Evolutionary conservation across 2,329 filamentous ascomycete species (phyloP).

Genomic region (Trichoderma simmonsii): DNA sequence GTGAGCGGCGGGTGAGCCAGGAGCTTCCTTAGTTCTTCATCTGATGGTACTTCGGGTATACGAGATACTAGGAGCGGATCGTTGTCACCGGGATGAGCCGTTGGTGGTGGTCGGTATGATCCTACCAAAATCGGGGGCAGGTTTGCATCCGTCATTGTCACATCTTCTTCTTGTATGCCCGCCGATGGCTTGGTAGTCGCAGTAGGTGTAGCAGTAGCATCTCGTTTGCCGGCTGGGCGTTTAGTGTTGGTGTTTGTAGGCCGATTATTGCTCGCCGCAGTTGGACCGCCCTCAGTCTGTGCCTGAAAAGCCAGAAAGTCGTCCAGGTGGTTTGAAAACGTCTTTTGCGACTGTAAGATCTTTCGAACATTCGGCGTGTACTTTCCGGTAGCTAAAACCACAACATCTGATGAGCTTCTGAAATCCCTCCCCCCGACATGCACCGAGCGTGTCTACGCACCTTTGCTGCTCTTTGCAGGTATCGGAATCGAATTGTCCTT

Average conservation of each 20-base stretch:
- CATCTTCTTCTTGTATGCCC: constrained; percentile 26
- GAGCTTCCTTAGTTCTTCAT: constrained; percentile 61
- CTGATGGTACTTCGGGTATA: constrained; percentile 56
- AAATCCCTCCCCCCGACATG: too few species aligned
- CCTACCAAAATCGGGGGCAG: constrained; percentile 34
- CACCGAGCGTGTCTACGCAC: constrained; percentile 28
- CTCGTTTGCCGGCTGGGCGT: constrained; percentile 28
- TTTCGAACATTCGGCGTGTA: constrained; percentile 69
- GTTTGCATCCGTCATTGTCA: constrained; percentile 27
- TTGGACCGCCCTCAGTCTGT: constrained; percentile 39
- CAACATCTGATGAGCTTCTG: background rate
- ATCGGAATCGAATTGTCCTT: constrained; percentile 70
- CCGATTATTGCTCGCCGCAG: constrained; percentile 26
- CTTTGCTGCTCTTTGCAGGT: constrained; percentile 50
- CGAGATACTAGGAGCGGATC: constrained; percentile 58
- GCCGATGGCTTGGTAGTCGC: constrained; percentile 23
- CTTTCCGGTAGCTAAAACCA: constrained; percentile 45
- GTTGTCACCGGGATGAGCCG: constrained; percentile 46
- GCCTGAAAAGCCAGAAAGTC: constrained; percentile 67
- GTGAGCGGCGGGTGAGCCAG: constrained; percentile 62
- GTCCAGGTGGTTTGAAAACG: constrained; percentile 77
- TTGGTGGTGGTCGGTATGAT: constrained; percentile 33
- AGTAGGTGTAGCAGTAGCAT: constrained; percentile 12
- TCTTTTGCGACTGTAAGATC: constrained; percentile 77
- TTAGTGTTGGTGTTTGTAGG: constrained; percentile 32